Evolutionary conservation across 2,329 filamentous ascomycete genomes (phyloP).

Genomic region (Cercospora sesami): DNA sequence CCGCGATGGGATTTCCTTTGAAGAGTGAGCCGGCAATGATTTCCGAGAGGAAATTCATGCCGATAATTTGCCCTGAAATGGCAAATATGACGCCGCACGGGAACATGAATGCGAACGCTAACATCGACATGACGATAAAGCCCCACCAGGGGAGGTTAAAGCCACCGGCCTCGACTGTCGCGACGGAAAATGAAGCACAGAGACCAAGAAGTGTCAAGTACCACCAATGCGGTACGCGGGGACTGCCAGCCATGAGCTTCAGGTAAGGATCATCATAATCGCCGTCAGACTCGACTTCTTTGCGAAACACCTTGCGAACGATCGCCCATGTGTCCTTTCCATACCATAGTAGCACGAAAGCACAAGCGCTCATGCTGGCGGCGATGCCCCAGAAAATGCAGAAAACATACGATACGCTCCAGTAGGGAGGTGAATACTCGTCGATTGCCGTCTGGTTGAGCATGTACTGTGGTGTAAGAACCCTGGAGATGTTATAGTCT

Average conservation of each 20-base stretch:
- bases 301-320: constrained; percentile 26
- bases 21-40: constrained; percentile 37
- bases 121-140: constrained; percentile 32
- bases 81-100: constrained; percentile 31
- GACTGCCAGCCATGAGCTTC: constrained; percentile 35
- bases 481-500: constrained; percentile 76
- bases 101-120: constrained; percentile 35
- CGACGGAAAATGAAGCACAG: constrained; percentile 35
- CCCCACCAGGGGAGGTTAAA: constrained; percentile 40
- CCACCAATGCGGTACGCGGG: constrained; percentile 39
- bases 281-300: constrained; percentile 17
- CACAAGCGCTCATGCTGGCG: constrained; percentile 37
- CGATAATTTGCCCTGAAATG: constrained; percentile 12
- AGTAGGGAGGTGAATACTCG: constrained; percentile 29
- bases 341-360: constrained; percentile 37
- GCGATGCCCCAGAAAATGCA: constrained; percentile 36
- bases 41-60: constrained; percentile 34
- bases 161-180: constrained; percentile 33
- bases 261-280: constrained; percentile 39
- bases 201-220: constrained; percentile 33
- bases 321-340: constrained; percentile 26
- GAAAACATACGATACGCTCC: constrained; percentile 35
- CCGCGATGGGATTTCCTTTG: constrained; percentile 35
- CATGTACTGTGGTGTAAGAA: constrained; percentile 67
- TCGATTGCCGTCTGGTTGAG: constrained; percentile 25